phyloP scores from a whole-genome alignment of 192 early-diverging fungal species.

The Backusella sp. region DNA sequence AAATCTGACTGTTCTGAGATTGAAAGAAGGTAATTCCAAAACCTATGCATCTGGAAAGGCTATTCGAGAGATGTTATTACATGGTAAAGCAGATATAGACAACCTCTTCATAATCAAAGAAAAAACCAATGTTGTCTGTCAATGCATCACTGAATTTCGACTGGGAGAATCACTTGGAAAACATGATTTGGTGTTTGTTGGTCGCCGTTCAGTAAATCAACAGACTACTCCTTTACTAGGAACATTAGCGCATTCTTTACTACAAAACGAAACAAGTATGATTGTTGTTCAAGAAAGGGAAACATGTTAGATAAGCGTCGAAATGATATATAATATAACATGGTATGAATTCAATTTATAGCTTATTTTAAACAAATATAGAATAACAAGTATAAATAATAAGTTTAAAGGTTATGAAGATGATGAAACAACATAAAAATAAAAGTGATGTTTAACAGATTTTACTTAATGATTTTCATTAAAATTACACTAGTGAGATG shows the following conservation, averaged over 20 bases:
- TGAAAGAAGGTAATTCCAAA: neutral
- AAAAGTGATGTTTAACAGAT: no score
- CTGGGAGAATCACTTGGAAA: neutral
- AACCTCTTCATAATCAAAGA: neutral
- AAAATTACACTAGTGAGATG: no score
- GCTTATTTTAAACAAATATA: no score
- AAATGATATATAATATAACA: neutral
- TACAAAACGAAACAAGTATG: neutral
- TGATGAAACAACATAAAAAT: no score
- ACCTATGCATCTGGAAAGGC: slow-evolving; percentile 2
- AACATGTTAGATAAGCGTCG: neutral
- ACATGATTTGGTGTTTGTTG: neutral
- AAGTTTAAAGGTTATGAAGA: no score
- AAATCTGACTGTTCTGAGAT: slow-evolving; percentile 51
- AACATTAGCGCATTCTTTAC: neutral
- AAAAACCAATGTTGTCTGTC: neutral
- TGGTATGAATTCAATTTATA: no score
- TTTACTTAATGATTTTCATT: no score
- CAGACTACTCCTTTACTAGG: neutral
- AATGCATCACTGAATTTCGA: neutral
- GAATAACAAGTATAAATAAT: no score
- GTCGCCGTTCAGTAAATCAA: neutral
- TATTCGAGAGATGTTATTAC: neutral
- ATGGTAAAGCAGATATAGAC: neutral
- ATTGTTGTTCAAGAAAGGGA: neutral